Evolutionary conservation across 768 basidiomycete species (phyloP), one percentile per base, ranked within the genome.

Genomic region (Rhodosporidiobolus sp.): DNA sequence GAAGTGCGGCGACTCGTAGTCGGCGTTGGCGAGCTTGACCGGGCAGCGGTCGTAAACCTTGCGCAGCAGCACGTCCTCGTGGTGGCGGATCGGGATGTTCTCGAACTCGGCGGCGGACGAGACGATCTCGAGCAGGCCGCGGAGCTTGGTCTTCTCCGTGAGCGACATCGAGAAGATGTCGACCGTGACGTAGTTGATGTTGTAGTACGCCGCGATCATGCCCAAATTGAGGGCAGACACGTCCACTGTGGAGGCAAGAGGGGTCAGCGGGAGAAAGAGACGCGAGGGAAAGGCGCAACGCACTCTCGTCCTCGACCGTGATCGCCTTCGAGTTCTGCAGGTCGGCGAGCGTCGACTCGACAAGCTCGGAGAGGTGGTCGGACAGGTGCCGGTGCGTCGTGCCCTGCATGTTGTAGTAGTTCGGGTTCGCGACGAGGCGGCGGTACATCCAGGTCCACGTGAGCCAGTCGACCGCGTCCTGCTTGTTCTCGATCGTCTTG

Each of bases 401-500:
- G 70, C 93, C 70, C 67, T 72, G 69, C 75, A 94, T 83, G 74
- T 93, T 92, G 83, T 94, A 94, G 81, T 92, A 94, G 78, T 94
- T 93, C 0, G 95, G 94, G 73, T 98, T 99, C 80, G 97, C 93
- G 0, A 93, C 94, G 89, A 98, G 91, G 22, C 96, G 87, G 56
- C 95, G 88, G 82, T 98, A 98, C 85, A 97, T 78, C 75, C 73
- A 78, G 22, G 94, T 94, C 96, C 96, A 99, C 0, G 96, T 99
- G 78, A 96, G 84, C 80, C 96, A 96, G 81, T 99, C 95, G 88
- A 84, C 83, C 10, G 83, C 83, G 54, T 78, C 79, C 58, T 99
- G 95, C 84, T 99, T 99, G 82, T 97, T 98, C 83, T 98, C 94
- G 68, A 98, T 97, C 20, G 94, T 98, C 83, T 94, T 95, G 53